These are phyloP conservation scores for Colletotrichum lentis DNA, from an alignment of 2,329 filamentous ascomycete species.

Conservation along the genomic window DNA sequence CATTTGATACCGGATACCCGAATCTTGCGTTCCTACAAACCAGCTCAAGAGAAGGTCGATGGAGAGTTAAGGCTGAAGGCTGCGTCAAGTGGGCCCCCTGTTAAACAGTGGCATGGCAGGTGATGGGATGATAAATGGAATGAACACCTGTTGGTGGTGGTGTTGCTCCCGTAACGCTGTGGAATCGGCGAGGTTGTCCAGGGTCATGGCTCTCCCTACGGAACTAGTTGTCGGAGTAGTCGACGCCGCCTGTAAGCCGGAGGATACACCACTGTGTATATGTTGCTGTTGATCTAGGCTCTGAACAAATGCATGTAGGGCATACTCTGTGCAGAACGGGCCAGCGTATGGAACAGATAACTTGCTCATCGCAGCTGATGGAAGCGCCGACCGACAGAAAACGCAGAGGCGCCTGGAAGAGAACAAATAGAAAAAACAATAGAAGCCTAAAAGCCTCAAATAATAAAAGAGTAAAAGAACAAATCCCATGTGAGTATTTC, in stretches of 20 bases:
- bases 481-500: too few species aligned
- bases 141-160: slow-evolving; percentile 28
- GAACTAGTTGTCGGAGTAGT: slow-evolving; percentile 18
- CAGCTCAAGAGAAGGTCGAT: slow-evolving; percentile 8
- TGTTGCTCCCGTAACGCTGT: slow-evolving; percentile 31
- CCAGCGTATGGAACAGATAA: neutral
- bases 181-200: slow-evolving; percentile 23
- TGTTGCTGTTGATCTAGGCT: neutral
- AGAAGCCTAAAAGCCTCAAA: too few species aligned
- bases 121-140: slow-evolving; percentile 35
- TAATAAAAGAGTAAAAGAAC: too few species aligned
- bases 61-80: slow-evolving; percentile 5
- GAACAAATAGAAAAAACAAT: too few species aligned
- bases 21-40: neutral
- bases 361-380: slow-evolving; percentile 11
- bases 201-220: slow-evolving; percentile 22
- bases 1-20: neutral
- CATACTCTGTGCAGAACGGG: too few species aligned
- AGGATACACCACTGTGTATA: neutral
- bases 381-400: neutral
- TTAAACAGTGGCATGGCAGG: neutral
- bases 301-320: neutral
- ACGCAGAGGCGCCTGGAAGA: too few species aligned
- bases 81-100: slow-evolving; percentile 15
- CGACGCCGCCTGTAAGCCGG: neutral